Evolutionary conservation across 352 stramenopile genomes (phyloP), one percentile per base, ranked within the genome.

Genomic region (Globisporangium nagaii): DNA sequence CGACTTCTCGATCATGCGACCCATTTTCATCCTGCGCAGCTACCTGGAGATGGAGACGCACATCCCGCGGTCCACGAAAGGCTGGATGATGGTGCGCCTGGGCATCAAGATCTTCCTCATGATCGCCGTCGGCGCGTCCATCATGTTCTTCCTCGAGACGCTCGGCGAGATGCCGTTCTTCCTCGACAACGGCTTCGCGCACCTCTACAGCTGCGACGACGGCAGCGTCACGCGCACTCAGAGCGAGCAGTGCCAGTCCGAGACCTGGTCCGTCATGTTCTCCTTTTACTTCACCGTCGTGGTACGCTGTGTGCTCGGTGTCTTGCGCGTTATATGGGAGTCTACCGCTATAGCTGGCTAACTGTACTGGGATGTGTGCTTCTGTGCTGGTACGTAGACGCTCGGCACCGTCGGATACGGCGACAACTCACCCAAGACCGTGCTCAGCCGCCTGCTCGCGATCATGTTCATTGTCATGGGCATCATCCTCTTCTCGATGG

Each of bases 401-500:
- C 75, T 96, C 31, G 85, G 81, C 27, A 96, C 86, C 0, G 86
- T 96, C 34, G 86, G 86, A 0, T 96, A 95, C 46, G 86, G 86
- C 17, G 86, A 96, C 65, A 92, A 93, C 39, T 46, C 80, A 1
- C 84, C 86, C 24, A 79, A 90, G 58, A 92, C 82, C 10, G 85
- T 93, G 17, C 70, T 87, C n/a, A 90, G 81, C 24, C 72, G 86
- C 2, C 65, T 93, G 32, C 71, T 95, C 28, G 81, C 76, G 11
- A 93, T 96, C 64, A 84, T 91, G 66, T 93, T 96, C 55, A 94
- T 96, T 54, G 71, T 92, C 47, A 88, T 92, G 63, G 83, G 84
- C 36, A 75, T 96, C 43, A 84, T 95, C 50, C 58, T 95, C 46
- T 93, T 96, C 35, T 93, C 84, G 0, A 89, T 90, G 70, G 83